A percentile compares a stretch with the other conserved stretches of the same genome.
Conservation (phyloP, 441 rosid species). For the Populus tomentosa region DNA sequence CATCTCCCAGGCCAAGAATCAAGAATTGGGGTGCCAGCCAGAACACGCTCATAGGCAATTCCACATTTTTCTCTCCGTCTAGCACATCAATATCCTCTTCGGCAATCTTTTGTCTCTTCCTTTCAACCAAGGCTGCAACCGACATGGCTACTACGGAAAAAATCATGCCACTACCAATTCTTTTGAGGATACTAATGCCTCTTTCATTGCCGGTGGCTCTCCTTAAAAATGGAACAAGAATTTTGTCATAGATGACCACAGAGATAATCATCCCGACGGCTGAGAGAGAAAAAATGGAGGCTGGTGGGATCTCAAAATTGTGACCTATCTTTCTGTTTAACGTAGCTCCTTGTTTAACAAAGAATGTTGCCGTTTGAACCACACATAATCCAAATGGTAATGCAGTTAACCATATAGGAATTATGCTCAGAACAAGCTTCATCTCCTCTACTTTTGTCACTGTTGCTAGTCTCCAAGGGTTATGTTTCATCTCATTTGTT, state of each 20-base stretch:
- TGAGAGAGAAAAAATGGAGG: slow-evolving; percentile 57
- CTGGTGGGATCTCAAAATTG: slow-evolving; percentile 61
- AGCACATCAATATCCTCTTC: slow-evolving; percentile 5
- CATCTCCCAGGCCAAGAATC: slow-evolving; percentile 39
- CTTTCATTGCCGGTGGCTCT: slow-evolving; percentile 57
- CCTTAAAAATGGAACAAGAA: slow-evolving; percentile 54
- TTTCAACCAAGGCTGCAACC: slow-evolving; percentile 33
- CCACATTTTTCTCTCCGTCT: not conserved
- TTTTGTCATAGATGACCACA: slow-evolving; percentile 51
- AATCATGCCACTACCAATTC: slow-evolving; percentile 34
- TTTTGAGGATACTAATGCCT: slow-evolving; percentile 42
- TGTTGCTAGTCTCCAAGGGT: slow-evolving; percentile 65
- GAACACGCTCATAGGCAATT: slow-evolving; percentile 25
- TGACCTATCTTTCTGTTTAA: slow-evolving; percentile 62
- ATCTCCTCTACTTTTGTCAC: slow-evolving; percentile 79
- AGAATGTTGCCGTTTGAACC: slow-evolving; percentile 62
- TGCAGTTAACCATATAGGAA: slow-evolving; percentile 71
- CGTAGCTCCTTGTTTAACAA: slow-evolving; percentile 69
- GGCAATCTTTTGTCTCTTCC: slow-evolving; percentile 21
- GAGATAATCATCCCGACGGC: slow-evolving; percentile 59
- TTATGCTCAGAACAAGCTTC: slow-evolving; percentile 51
- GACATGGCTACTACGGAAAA: slow-evolving; percentile 23
- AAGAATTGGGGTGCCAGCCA: slow-evolving; percentile 41
- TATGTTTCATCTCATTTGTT: slow-evolving; percentile 24
- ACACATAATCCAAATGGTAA: slow-evolving; percentile 55